A percentile compares a stretch with the other conserved stretches of the same genome.
phyloP scores from a whole-genome alignment of 2,329 filamentous ascomycete species.

The Cytospora leucostoma region DNA sequence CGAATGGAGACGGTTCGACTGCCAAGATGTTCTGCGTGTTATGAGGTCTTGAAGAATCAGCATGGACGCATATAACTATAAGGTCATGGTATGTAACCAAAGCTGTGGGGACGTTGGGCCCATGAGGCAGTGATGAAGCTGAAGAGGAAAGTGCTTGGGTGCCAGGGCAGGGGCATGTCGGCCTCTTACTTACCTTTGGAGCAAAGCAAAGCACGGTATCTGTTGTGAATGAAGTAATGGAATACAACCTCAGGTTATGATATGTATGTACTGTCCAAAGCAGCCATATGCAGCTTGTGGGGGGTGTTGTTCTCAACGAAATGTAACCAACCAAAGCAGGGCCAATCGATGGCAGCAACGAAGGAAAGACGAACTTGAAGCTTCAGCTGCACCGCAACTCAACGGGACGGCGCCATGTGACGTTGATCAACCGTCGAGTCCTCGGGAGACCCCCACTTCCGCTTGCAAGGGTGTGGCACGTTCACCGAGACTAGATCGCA shows the following conservation, averaged over 20 bases:
- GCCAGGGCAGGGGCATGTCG: background rate
- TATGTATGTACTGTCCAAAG: background rate
- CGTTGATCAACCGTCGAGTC: constrained; percentile 4
- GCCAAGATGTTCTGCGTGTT: constrained; percentile 46
- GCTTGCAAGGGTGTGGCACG: constrained; percentile 9
- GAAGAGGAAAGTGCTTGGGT: background rate
- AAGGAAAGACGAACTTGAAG: background rate
- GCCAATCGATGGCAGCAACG: background rate
- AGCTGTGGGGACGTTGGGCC: background rate
- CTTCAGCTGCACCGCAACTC: background rate
- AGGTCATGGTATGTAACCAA: background rate
- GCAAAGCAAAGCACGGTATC: background rate
- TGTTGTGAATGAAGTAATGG: background rate
- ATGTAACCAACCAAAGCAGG: too few species aligned
- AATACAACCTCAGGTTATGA: background rate
- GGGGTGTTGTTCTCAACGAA: background rate
- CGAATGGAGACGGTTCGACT: constrained; percentile 36
- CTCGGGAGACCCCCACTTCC: constrained; percentile 14
- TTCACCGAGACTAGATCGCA: constrained; percentile 5
- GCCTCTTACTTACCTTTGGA: background rate
- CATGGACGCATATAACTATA: constrained; percentile 38
- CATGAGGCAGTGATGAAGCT: background rate
- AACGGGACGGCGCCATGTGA: constrained; percentile 16
- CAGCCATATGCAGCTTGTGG: background rate
- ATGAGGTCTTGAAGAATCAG: constrained; percentile 56